These are phyloP conservation scores for Collybia sp. DNA, from an alignment of 768 basidiomycete genomes.

Conservation along the genomic window DNA sequence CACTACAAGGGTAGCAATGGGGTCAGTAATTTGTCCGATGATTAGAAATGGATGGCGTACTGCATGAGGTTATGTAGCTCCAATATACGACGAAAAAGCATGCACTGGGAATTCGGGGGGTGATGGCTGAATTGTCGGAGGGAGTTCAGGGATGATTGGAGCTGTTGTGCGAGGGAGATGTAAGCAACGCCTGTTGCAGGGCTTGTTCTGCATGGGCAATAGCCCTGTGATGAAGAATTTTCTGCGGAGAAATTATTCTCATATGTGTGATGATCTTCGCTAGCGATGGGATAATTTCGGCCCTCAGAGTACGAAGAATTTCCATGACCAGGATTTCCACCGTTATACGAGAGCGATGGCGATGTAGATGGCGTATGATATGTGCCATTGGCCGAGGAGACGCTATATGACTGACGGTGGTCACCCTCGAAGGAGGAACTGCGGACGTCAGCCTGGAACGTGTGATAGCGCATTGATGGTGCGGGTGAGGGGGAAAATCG, in stretches of 20 bases:
- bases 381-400: constrained; percentile 12
- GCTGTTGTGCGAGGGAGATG: constrained; percentile 57
- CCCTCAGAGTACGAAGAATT: constrained; percentile 35
- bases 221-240: constrained; percentile 28
- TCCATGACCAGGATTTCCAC: constrained; percentile 16
- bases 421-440: constrained; percentile 32
- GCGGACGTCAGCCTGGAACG: constrained; percentile 42
- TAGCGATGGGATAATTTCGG: constrained; percentile 29
- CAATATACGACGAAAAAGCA: constrained; percentile 51
- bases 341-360: constrained; percentile 20
- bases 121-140: constrained; percentile 62
- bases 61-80: constrained; percentile 62
- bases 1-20: constrained; percentile 29
- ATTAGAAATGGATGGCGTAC: constrained; percentile 31
- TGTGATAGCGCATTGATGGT: constrained; percentile 50
- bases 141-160: constrained; percentile 50
- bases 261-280: constrained; percentile 34
- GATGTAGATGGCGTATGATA: constrained; percentile 20
- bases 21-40: constrained; percentile 4
- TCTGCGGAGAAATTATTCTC: constrained; percentile 29
- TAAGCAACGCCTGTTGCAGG: constrained; percentile 56
- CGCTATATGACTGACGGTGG: constrained; percentile 19
- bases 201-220: constrained; percentile 61
- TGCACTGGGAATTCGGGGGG: constrained; percentile 46
- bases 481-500: constrained; percentile 64